Base-by-base conservation (phyloP, 495 filamentous ascomycete species). In the Sordaria brevicollis region DNA sequence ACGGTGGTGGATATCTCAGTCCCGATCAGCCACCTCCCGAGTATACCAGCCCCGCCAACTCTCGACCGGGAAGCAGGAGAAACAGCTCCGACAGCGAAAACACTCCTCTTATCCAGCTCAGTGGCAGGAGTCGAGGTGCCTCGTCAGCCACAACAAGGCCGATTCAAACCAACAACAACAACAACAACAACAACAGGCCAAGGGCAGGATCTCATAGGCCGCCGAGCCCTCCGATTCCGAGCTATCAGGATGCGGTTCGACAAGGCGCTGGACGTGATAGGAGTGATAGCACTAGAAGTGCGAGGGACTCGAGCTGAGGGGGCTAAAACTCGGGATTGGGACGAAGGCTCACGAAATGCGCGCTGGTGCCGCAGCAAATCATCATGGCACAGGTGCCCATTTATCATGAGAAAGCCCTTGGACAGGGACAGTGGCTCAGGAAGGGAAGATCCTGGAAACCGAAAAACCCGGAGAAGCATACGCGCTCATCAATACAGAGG, bases 31-130 rank as follows among this genome's bases (percentile, higher is more conserved):
- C 88, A 31, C 91, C 91, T 19, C 91, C 91, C 4, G 90, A 92
- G 73, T 93, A 93, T 73, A 88, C 88, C 2, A 92, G 90, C 74
- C 91, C 91, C 2, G 85, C 84, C 31, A 84, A 84, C 25, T 85
- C 85, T 10, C 35, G 66, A 72, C 29, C 34, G 54, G 41, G 43
- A 69, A 88, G 86, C 76, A 83, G 83, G 35, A 79, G 87, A 68
- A 84, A 81, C 67, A 90, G 88, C 68, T 73, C 74, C 68, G 77
- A 83, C 25, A 80, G 78, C 69, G 83, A 84, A 35, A 74, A 77
- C 36, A 75, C 79, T 49, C 83, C 71, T 38, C 72, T 81, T 19
- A 80, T 82, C 65, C 78, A 75, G 65, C 74, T 81, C 10, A 77
- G 66, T 9, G 21, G 49, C 21, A 74, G 79, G 54, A 83, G 74